A percentile compares a stretch with the other conserved stretches of the same genome.
Conservation (phyloP, 177 flowering plant genomes). For the Vitis hybrid region DNA sequence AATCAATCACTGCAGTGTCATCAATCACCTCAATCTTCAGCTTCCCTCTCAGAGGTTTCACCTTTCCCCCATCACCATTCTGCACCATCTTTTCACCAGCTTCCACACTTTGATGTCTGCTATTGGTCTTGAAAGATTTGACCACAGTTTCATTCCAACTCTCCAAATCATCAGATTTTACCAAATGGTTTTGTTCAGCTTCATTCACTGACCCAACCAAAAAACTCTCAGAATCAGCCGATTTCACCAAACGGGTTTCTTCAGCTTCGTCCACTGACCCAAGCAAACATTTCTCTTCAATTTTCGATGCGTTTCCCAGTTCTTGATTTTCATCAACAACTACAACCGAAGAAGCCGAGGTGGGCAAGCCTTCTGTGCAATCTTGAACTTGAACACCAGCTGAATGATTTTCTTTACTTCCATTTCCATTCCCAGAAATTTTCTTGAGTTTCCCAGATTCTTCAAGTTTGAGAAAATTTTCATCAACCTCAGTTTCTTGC, state of each 20-base stretch:
- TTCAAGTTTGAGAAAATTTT: background rate
- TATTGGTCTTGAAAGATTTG: too few relatives aligned
- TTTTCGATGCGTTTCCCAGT: background rate
- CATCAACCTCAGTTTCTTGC: background rate
- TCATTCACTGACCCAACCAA: background rate
- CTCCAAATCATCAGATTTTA: background rate
- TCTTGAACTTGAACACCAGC: background rate
- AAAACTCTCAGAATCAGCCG: background rate
- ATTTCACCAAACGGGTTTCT: background rate
- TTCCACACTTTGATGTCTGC: background rate
- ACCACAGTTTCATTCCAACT: background rate
- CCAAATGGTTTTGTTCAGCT: background rate
- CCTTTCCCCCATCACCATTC: conserved; percentile 3
- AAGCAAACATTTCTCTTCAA: background rate
- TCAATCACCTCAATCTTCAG: conserved; percentile 35
- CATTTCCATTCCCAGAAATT: background rate
- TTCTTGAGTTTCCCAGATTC: background rate
- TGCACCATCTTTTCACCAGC: background rate
- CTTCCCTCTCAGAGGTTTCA: conserved; percentile 7
- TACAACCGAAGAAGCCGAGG: background rate
- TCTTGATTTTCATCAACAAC: conserved; percentile 5
- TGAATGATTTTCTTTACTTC: background rate
- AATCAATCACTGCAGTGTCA: conserved; percentile 33
- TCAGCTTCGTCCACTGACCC: background rate
- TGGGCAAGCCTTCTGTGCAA: background rate